Evolutionary conservation across 129 eudicot genomes (phyloP).

Genomic region (Artemisia tridentata): DNA sequence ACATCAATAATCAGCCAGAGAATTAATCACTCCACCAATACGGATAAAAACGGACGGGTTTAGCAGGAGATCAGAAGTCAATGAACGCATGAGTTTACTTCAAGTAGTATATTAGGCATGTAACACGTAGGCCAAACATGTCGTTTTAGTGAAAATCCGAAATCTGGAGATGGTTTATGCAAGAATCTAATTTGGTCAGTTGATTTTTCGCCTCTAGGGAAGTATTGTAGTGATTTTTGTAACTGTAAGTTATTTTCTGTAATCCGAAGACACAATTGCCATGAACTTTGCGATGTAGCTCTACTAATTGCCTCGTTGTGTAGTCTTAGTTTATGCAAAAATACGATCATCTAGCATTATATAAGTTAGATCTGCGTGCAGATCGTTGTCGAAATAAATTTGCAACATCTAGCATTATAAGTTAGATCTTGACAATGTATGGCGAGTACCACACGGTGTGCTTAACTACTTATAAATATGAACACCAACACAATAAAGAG

Average conservation of each 20-base stretch:
- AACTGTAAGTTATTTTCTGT: slow-evolving; percentile 14
- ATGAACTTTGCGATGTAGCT: neutral
- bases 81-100: neutral
- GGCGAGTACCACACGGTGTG: too few relatives aligned
- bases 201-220: neutral
- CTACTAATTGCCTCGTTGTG: too few relatives aligned
- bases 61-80: slow-evolving; percentile 21
- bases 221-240: slow-evolving; percentile 20
- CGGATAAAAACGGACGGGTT: slow-evolving; percentile 16
- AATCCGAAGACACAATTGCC: slow-evolving; percentile 3
- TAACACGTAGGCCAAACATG: slow-evolving; percentile 1
- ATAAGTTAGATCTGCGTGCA: too few relatives aligned
- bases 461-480: too few relatives aligned
- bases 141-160: neutral
- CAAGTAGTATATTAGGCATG: too few relatives aligned
- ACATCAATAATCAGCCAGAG: slow-evolving; percentile 18
- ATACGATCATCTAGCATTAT: too few relatives aligned
- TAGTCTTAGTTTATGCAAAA: too few relatives aligned
- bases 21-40: slow-evolving; percentile 17
- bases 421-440: too few relatives aligned
- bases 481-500: too few relatives aligned
- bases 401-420: too few relatives aligned
- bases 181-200: neutral
- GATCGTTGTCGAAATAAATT: too few relatives aligned
- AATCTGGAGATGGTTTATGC: neutral